Percentiles rank a stretch among this genome's conserved stretches.
Conservation (phyloP, 192 early-diverging fungal species). For the Coemansia sp. region DNA sequence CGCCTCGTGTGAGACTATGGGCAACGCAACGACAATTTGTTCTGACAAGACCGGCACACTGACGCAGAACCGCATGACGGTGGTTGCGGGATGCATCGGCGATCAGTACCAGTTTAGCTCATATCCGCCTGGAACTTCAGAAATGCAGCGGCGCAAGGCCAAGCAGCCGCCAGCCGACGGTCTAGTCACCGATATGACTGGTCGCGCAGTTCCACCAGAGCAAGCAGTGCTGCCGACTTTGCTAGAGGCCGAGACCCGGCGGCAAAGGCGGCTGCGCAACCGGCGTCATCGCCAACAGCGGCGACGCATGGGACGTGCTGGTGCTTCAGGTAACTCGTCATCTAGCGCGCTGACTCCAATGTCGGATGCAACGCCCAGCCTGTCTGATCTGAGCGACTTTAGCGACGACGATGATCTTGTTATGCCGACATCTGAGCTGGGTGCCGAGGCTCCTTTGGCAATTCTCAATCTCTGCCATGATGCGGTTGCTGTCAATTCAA, state of each 20-base stretch:
- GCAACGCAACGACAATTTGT: constrained; percentile 96
- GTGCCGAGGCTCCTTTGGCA: constrained; percentile 47
- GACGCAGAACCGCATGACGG: constrained; percentile 97
- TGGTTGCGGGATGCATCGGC: constrained; percentile 84
- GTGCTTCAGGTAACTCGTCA: constrained; percentile 40
- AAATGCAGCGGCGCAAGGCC: constrained; percentile 52
- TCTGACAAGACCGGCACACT: constrained; percentile 99
- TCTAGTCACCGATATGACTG: constrained; percentile 52
- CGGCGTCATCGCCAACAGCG: constrained; percentile 47
- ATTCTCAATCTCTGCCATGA: constrained; percentile 63
- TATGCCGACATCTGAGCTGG: constrained; percentile 56
- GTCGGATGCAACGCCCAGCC: constrained; percentile 44
- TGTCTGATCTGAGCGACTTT: constrained; percentile 48
- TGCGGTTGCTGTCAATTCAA: constrained; percentile 79
- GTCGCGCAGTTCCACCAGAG: constrained; percentile 45
- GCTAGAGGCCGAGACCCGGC: constrained; percentile 41
- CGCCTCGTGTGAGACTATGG: constrained; percentile 98
- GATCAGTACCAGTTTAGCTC: constrained; percentile 66
- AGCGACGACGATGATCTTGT: constrained; percentile 54
- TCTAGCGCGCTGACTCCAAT: constrained; percentile 50
- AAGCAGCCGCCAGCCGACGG: constrained; percentile 42
- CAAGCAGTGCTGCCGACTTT: constrained; percentile 45
- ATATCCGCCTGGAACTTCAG: constrained; percentile 54
- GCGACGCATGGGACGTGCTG: constrained; percentile 38
- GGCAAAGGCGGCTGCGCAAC: constrained; percentile 41